phyloP scores from a whole-genome alignment of 208 protist genomes.

The Acanthamoeba triangularis region DNA sequence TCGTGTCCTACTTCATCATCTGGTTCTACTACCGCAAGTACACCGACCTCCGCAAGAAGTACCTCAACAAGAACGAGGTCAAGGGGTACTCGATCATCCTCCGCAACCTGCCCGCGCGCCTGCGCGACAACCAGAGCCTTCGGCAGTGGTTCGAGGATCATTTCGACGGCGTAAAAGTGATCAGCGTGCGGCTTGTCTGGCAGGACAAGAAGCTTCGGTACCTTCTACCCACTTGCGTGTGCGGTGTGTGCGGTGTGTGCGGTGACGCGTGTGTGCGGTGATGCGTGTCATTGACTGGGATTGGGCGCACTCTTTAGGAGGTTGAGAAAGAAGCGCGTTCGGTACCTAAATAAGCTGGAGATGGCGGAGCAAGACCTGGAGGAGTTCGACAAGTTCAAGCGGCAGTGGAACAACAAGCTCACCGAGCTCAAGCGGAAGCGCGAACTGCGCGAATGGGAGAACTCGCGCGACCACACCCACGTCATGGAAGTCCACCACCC shows the following conservation, averaged over 20 bases:
- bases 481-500: neutral
- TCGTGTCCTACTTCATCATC: conserved; percentile 60
- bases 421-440: neutral
- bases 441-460: conserved; percentile 17
- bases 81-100: conserved; percentile 60
- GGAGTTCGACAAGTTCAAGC: conserved; percentile 57
- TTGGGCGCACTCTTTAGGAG: neutral
- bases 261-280: no score
- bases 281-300: neutral
- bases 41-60: conserved; percentile 70
- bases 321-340: conserved; percentile 23
- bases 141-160: conserved; percentile 61
- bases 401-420: conserved; percentile 35
- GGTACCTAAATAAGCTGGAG: conserved; percentile 22
- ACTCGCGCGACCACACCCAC: neutral
- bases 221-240: neutral
- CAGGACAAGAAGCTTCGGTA: conserved; percentile 33
- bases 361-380: conserved; percentile 48
- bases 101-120: conserved; percentile 28
- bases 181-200: conserved; percentile 32
- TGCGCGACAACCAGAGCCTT: conserved; percentile 2
- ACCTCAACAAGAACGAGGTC: conserved; percentile 68
- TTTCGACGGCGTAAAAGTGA: conserved; percentile 23
- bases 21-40: conserved; percentile 68
- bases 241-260: neutral